Conservation (phyloP, 2,329 filamentous ascomycete species). For the Zasmidium cellare region DNA sequence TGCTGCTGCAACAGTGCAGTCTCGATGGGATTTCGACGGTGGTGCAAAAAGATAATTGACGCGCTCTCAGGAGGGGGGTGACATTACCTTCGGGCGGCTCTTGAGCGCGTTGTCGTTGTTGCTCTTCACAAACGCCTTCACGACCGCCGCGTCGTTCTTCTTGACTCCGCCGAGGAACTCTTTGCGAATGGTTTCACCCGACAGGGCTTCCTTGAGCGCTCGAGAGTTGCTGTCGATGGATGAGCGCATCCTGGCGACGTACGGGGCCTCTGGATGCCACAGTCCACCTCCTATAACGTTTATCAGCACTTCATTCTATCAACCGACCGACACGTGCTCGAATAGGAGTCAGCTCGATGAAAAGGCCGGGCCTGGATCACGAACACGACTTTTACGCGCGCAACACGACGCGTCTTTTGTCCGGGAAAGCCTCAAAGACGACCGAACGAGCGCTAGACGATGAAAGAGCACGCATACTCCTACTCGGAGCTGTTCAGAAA, state of each 20-base stretch:
- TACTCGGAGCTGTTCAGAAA: too few species aligned
- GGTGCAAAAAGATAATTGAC: neutral
- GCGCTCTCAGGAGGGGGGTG: neutral
- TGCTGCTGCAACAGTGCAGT: neutral
- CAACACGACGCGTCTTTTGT: too few species aligned
- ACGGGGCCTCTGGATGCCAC: conserved; percentile 71
- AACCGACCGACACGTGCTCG: neutral
- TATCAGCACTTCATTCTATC: neutral
- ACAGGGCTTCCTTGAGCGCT: conserved; percentile 68
- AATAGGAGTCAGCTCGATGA: neutral
- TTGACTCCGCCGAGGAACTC: conserved; percentile 57
- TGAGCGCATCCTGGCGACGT: conserved; percentile 67
- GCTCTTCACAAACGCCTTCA: conserved; percentile 62
- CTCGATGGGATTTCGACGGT: neutral
- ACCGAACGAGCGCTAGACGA: too few species aligned
- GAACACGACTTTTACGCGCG: too few species aligned
- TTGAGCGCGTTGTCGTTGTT: conserved; percentile 79
- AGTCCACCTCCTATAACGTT: conserved; percentile 65
- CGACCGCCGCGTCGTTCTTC: conserved; percentile 8
- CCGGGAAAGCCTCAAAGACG: too few species aligned
- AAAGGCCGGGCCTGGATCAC: too few species aligned
- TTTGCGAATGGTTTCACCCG: conserved; percentile 59
- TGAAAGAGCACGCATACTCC: too few species aligned
- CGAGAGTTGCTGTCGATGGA: conserved; percentile 74
- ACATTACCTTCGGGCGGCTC: conserved; percentile 76